Percentiles rank a stretch among this genome's conserved stretches.
Evolutionary conservation across 768 basidiomycete species (phyloP).

Genomic region (Hygrocybe punicea): DNA sequence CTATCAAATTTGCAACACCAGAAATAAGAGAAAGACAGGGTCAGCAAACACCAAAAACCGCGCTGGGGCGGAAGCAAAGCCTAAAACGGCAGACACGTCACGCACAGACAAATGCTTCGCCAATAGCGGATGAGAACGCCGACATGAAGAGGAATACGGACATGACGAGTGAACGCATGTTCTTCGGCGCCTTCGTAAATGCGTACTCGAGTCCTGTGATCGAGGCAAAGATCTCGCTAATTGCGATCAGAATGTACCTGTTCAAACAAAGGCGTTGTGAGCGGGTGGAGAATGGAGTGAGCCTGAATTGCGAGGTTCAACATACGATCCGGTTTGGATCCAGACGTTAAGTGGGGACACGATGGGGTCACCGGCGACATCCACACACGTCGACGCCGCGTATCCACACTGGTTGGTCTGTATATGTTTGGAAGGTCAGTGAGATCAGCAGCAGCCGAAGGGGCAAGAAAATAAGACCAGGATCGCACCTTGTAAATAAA

Average conservation of each 20-base stretch:
- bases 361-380: constrained; percentile 35
- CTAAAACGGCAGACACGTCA: constrained; percentile 40
- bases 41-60: constrained; percentile 28
- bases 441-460: constrained; percentile 51
- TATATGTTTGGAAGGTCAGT: constrained; percentile 8
- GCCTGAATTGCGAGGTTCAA: constrained; percentile 11
- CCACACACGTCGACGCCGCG: constrained; percentile 50
- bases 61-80: background rate
- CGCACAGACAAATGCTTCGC: constrained; percentile 70
- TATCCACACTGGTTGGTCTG: constrained; percentile 53
- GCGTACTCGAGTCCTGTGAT: constrained; percentile 85
- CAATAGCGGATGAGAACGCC: constrained; percentile 59
- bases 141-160: constrained; percentile 57
- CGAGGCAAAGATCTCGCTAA: constrained; percentile 73
- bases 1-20: constrained; percentile 23
- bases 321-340: constrained; percentile 68
- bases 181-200: constrained; percentile 86
- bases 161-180: constrained; percentile 88
- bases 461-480: constrained; percentile 62
- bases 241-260: constrained; percentile 63
- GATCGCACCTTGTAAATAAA: constrained; percentile 61
- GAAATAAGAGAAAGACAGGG: background rate
- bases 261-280: background rate
- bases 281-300: background rate
- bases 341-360: constrained; percentile 72